phyloP scores from a whole-genome alignment of 352 stramenopile species.

The Globisporangium acanthophoron region DNA sequence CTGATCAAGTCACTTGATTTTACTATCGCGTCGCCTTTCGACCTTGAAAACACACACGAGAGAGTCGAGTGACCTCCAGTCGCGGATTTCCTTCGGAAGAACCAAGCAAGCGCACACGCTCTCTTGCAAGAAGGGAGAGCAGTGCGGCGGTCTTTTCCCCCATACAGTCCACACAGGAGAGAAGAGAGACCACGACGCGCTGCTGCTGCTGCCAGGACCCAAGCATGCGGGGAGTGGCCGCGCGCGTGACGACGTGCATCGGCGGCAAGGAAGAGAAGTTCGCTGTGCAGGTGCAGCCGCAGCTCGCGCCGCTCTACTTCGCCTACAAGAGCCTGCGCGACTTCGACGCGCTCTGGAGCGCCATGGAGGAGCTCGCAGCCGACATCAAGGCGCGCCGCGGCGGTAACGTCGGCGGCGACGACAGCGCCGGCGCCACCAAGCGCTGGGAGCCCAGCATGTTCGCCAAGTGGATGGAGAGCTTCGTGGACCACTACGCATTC shows the following conservation, averaged over 20 bases:
- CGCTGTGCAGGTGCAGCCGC: constrained; percentile 51
- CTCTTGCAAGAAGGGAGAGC: not conserved
- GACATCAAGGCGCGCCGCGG: constrained; percentile 37
- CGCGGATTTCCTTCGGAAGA: not conserved
- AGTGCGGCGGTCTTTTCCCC: not conserved
- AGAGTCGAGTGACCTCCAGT: not conserved
- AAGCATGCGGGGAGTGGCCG: constrained; percentile 60
- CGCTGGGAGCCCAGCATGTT: constrained; percentile 35
- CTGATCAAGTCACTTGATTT: too few species aligned
- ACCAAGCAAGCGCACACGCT: not conserved
- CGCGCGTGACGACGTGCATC: constrained; percentile 73
- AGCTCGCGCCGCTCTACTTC: constrained; percentile 50
- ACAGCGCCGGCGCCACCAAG: not conserved
- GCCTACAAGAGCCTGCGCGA: constrained; percentile 79
- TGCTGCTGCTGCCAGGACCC: constrained; percentile 10
- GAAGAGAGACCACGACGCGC: not conserved
- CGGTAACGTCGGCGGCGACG: constrained; percentile 25
- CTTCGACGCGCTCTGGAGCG: constrained; percentile 64
- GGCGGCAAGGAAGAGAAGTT: constrained; percentile 78
- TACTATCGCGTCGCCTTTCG: too few species aligned
- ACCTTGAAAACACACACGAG: too few species aligned
- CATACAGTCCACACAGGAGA: not conserved
- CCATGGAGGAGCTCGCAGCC: constrained; percentile 46
- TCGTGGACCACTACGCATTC: constrained; percentile 77
- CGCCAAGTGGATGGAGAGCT: constrained; percentile 67